Base-by-base conservation (phyloP, 2,329 filamentous ascomycete genomes). In the Monosporascus ibericus region DNA sequence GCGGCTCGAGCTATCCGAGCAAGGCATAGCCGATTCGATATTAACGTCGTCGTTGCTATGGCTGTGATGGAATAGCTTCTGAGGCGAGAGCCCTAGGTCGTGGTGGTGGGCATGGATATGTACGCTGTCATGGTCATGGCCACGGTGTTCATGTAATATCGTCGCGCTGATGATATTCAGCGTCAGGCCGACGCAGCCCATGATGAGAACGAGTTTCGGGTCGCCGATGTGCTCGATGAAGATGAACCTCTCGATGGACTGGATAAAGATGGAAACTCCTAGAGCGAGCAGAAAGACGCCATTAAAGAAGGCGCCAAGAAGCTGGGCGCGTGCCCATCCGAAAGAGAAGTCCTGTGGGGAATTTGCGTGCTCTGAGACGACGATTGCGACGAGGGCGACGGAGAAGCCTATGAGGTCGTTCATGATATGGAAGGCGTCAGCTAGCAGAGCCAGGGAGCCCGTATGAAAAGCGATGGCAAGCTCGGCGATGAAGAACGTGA, bases 231-330 rank as follows among this genome's bases (percentile, higher is more conserved):
- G 68, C 55, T 80, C 66, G 3, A 86, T 63, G 3, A 76, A 71
- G 20, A 86, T 74, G 61, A 89, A 89, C 37, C 87, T 75, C 67
- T 91, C 86, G 48, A 91, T 76, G 0, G 87, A 84, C 63, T 91
- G 87, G 3, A 91, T 70, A 36, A 87, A 78, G 48, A 91, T 88
- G 65, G 85, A 89, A 37, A 90, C 68, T 1, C 86, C 86, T 2
- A 92, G 72, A 1, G 85, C 87, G 17, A 90, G 68, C 1, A 92
- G 75, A 53, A 92, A 88, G 1, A 85, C 83, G 15, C 87, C 87
- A 61, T 92, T 92, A 76, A 91, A 92, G 68, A 92, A 92, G 22
- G 86, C 86, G 5, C 87, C 87, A 0, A 92, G 73, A 1, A 90
- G 67, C n/a, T 81, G 79, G 17, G 87, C 86, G 34, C 88, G 78